A percentile compares a stretch with the other conserved stretches of the same genome.
Evolutionary conservation across 768 basidiomycete species (phyloP).

Genomic region (Suillus bovinus): DNA sequence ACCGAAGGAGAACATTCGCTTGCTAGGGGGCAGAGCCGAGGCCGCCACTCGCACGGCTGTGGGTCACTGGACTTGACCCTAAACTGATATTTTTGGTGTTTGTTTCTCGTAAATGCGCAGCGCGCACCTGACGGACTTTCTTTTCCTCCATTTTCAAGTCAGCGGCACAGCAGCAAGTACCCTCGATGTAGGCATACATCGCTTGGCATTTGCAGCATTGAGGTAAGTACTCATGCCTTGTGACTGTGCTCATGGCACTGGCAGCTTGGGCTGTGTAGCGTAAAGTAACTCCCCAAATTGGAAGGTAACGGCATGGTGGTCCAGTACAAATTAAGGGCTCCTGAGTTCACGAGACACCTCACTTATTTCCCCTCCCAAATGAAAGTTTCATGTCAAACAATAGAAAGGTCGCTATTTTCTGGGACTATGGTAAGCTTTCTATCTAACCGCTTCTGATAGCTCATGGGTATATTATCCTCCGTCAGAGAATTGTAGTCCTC

Average conservation of each 20-base stretch:
- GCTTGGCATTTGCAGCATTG: neutral
- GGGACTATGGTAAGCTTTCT: slow-evolving; percentile 34
- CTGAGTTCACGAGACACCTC: neutral
- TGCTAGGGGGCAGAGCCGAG: neutral
- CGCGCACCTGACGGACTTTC: neutral
- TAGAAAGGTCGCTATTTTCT: slow-evolving; percentile 44
- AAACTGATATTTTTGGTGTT: no score
- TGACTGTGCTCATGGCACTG: no score
- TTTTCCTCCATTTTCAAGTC: neutral
- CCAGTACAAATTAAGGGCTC: slow-evolving; percentile 24
- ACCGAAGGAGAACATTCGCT: neutral
- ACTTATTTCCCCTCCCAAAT: neutral
- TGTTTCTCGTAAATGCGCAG: neutral
- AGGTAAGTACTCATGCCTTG: neutral
- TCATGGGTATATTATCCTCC: slow-evolving; percentile 8
- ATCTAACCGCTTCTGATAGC: slow-evolving; percentile 3
- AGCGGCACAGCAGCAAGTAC: neutral
- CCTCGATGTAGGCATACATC: neutral
- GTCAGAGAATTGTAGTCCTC: slow-evolving; percentile 31
- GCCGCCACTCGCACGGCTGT: neutral
- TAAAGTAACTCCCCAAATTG: slow-evolving; percentile 10
- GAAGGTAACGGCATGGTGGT: slow-evolving; percentile 10
- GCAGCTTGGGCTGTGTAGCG: neutral
- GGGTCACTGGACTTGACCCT: neutral
- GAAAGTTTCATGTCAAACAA: slow-evolving; percentile 34